Base-by-base conservation (phyloP, 768 basidiomycete species). In the Lactarius vividus region DNA sequence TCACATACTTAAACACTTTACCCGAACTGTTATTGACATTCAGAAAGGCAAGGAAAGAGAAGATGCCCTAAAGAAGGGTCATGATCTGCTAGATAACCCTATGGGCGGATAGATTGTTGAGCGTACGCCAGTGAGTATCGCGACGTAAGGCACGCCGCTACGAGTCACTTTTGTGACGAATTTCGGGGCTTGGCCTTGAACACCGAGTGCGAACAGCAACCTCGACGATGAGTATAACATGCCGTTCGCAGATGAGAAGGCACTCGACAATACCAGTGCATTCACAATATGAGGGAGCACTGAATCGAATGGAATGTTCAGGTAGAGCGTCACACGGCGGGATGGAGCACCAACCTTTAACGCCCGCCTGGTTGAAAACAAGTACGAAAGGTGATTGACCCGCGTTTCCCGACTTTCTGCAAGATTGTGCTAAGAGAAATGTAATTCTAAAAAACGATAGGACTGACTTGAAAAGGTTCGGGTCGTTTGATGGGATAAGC, bases 401-500 rank as follows among this genome's bases (percentile, higher is more conserved):
- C 20, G 66, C 62, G 23, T 67, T 64, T 53, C 61, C 54, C 33
- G 69, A 62, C 61, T 58, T 64, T 46, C 69, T 70, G 53, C 20
- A 49, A 18, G 23, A 55, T 28, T 2, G 46, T 16, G 61, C 59
- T 57, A 31, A 46, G 33, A 37, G 35, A 13, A 23, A 26, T 10
- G 23, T 23, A 26, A 39, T 2, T 15, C 31, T 16, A n/a, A 44
- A 56, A 2, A 23, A 16, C 16, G 60, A 53, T 7, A 55, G 5
- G 31, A 58, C 69, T 18, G 35, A 70, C 69, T 54, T 70, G 56
- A 70, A 64, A 42, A 70, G 62, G 1, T 20, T 53, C 11, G 69
- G 67, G 44, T 70, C 69, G 33, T 70, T 70, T n/a, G 67, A 70
- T 23, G 69, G 66, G 18, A 70, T 61, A 28, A 70, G 67, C 69